These are phyloP conservation scores for Gloeostereum incarnatum DNA, from an alignment of 768 basidiomycete species.

Conservation along the genomic window DNA sequence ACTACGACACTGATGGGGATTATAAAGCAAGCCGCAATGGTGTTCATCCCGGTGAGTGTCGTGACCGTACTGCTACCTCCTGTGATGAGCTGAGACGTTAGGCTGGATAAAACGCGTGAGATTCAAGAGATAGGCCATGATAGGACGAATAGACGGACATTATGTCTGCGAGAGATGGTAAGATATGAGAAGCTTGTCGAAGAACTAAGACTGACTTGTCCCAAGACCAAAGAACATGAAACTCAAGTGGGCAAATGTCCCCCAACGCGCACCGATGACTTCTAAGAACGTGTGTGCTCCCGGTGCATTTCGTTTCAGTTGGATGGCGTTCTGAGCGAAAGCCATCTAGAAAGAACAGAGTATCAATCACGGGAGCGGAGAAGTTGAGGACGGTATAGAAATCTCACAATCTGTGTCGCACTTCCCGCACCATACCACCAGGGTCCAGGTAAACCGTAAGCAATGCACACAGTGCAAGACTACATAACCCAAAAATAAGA, in stretches of 20 bases:
- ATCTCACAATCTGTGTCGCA: conserved; percentile 10
- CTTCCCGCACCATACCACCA: conserved; percentile 13
- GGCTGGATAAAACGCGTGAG: background rate
- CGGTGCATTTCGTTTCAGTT: conserved; percentile 42
- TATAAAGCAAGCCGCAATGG: conserved; percentile 20
- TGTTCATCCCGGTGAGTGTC: conserved; percentile 21
- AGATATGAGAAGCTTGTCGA: conserved; percentile 13
- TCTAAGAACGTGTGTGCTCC: conserved; percentile 41
- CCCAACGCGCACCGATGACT: conserved; percentile 32
- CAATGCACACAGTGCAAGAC: conserved; percentile 7
- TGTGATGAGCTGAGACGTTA: conserved; percentile 9
- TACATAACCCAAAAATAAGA: conserved; percentile 12
- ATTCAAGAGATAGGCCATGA: too few species aligned
- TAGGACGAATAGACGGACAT: conserved; percentile 15
- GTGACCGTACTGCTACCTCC: conserved; percentile 19
- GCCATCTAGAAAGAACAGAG: conserved; percentile 4
- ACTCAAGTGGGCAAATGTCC: conserved; percentile 21
- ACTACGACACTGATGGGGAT: conserved; percentile 19
- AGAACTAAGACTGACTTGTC: conserved; percentile 16
- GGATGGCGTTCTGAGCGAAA: conserved; percentile 21
- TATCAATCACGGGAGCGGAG: background rate
- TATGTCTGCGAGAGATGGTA: conserved; percentile 23
- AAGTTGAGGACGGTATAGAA: too few species aligned
- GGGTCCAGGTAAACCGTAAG: background rate
- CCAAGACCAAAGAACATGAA: conserved; percentile 12